phyloP scores from a whole-genome alignment of 257 asterid genomes.

The Solanum tarijense region DNA sequence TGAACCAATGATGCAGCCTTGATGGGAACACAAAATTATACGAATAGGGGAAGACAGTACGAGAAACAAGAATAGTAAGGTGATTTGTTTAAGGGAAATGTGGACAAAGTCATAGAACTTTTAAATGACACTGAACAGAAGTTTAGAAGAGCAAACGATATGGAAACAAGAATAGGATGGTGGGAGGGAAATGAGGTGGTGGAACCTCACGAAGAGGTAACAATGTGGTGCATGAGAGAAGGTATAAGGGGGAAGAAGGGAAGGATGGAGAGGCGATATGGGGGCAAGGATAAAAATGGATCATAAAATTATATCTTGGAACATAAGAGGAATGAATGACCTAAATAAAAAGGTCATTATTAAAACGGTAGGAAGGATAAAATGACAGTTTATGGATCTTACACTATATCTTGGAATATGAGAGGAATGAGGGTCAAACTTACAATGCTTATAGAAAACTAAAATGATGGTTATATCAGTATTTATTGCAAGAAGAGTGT shows the following conservation, averaged over 20 bases:
- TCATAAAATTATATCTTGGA: neutral
- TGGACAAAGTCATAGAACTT: neutral
- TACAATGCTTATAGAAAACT: neutral
- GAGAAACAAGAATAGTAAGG: neutral
- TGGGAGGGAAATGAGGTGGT: neutral
- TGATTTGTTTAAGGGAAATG: neutral
- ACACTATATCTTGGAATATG: neutral
- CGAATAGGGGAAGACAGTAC: neutral
- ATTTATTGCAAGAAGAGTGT: neutral
- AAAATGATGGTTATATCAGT: neutral
- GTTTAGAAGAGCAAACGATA: neutral
- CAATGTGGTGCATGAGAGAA: neutral
- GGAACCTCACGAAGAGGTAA: neutral
- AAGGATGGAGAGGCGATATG: neutral
- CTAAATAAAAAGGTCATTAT: neutral
- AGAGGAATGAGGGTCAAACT: neutral
- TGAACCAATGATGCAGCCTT: neutral
- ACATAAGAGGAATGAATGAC: neutral
- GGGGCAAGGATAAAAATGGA: neutral
- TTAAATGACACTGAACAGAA: neutral
- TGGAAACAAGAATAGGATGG: neutral
- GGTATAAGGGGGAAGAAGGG: neutral
- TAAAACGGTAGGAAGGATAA: neutral
- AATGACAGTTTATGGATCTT: neutral
- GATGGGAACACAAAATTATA: neutral